Percentiles rank a stretch among this genome's conserved stretches.
These are phyloP conservation scores for Logfia minima DNA, from an alignment of 129 eudicot species.

Conservation along the genomic window DNA sequence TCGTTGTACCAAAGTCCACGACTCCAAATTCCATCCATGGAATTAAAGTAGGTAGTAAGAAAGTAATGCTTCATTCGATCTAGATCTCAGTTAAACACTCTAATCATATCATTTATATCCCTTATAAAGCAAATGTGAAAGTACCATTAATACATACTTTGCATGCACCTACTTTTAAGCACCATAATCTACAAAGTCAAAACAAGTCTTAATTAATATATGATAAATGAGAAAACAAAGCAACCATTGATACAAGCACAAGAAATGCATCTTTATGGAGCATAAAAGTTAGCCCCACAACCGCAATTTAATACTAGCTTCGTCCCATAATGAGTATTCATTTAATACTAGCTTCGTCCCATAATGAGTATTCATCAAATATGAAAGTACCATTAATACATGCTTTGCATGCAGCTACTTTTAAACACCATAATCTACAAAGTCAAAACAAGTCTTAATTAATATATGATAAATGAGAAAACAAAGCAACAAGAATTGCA, in stretches of 20 bases:
- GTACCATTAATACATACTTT: background rate
- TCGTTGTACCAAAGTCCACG: too few species aligned
- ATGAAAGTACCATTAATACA: background rate
- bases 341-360: too few species aligned
- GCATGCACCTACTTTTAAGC: background rate
- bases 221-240: background rate
- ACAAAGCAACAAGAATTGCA: constrained; percentile 5
- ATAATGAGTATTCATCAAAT: background rate
- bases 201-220: background rate
- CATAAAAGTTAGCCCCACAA: constrained; percentile 14
- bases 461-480: background rate
- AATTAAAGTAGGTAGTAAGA: too few species aligned
- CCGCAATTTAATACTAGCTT: background rate
- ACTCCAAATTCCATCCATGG: too few species aligned
- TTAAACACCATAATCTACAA: background rate
- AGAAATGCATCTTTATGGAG: constrained; percentile 8
- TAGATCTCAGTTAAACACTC: background rate
- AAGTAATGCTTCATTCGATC: background rate
- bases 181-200: background rate
- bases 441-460: background rate
- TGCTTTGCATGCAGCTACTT: background rate
- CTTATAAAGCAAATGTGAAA: background rate
- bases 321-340: too few species aligned
- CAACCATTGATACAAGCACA: constrained; percentile 1
- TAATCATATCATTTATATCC: background rate